A percentile compares a stretch with the other conserved stretches of the same genome.
Conservation (phyloP, 129 eudicot genomes). For the Gnaphalium uliginosum region DNA sequence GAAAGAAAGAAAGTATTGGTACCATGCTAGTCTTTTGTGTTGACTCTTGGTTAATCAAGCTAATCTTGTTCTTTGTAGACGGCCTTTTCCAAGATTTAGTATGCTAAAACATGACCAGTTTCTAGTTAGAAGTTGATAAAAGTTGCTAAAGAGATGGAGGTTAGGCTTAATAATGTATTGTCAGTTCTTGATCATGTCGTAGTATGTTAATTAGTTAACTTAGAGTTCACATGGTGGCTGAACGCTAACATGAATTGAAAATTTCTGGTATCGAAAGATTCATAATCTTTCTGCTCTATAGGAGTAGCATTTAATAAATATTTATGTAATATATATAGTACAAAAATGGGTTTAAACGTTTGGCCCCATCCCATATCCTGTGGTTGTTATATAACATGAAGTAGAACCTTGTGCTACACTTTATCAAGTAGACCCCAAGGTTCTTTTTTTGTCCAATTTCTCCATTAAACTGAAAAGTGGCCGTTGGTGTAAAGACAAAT, state of each 20-base stretch:
- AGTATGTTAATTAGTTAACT: background rate
- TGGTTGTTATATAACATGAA: background rate
- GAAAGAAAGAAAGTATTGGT: background rate
- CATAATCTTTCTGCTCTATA: background rate
- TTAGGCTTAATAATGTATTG: background rate
- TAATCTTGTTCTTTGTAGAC: background rate
- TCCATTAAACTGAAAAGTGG: background rate
- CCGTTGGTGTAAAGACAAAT: background rate
- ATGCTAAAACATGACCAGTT: background rate
- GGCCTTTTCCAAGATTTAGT: background rate
- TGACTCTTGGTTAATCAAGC: background rate
- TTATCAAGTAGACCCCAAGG: background rate
- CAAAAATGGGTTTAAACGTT: background rate
- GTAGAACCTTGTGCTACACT: background rate
- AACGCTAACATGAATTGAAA: background rate
- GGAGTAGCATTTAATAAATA: background rate
- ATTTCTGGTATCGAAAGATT: background rate
- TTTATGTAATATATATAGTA: background rate
- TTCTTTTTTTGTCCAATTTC: background rate
- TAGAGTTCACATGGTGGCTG: background rate
- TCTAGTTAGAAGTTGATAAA: background rate
- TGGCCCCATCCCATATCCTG: background rate
- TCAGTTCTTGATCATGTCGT: background rate
- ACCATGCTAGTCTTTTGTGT: conserved; percentile 5
- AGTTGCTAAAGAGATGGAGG: background rate